A percentile compares a stretch with the other conserved stretches of the same genome.
Conservation (phyloP, 257 asterid species). For the Echium plantagineum region DNA sequence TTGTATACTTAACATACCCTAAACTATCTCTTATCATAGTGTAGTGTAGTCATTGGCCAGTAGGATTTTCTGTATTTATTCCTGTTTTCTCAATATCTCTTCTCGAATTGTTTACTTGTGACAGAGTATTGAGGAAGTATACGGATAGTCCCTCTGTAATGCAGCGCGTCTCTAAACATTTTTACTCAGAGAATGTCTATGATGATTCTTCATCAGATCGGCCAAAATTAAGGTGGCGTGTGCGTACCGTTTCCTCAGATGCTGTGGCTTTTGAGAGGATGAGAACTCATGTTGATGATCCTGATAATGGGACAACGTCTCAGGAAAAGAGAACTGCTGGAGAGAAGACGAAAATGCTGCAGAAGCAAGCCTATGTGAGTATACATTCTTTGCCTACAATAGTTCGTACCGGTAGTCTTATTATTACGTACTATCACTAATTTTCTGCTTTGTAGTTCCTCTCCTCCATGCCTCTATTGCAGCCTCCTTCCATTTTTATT, state of each 20-base stretch:
- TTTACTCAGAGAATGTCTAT: slow-evolving; percentile 53
- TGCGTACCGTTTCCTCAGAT: slow-evolving; percentile 36
- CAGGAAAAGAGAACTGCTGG: slow-evolving; percentile 12
- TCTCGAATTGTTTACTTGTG: slow-evolving; percentile 9
- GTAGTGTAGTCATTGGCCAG: not conserved
- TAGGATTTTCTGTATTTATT: not conserved
- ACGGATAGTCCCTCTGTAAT: slow-evolving; percentile 27
- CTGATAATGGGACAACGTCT: slow-evolving; percentile 16
- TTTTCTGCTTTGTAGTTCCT: too few species aligned
- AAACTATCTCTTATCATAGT: not conserved
- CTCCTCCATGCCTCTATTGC: not conserved
- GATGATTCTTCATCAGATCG: slow-evolving; percentile 48
- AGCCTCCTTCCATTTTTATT: not conserved
- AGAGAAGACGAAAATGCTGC: not conserved
- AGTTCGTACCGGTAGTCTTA: too few species aligned
- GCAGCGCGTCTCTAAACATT: slow-evolving; percentile 44
- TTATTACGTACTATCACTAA: too few species aligned
- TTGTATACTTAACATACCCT: too few species aligned
- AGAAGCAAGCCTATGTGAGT: slow-evolving; percentile 33
- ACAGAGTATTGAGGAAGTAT: slow-evolving; percentile 50
- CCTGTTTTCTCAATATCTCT: not conserved
- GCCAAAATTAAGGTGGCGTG: slow-evolving; percentile 53
- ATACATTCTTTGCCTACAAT: not conserved
- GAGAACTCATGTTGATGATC: slow-evolving; percentile 4
- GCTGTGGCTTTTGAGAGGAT: slow-evolving; percentile 17